phyloP scores from a whole-genome alignment of 768 basidiomycete species.

The Myochromella boudieri region DNA sequence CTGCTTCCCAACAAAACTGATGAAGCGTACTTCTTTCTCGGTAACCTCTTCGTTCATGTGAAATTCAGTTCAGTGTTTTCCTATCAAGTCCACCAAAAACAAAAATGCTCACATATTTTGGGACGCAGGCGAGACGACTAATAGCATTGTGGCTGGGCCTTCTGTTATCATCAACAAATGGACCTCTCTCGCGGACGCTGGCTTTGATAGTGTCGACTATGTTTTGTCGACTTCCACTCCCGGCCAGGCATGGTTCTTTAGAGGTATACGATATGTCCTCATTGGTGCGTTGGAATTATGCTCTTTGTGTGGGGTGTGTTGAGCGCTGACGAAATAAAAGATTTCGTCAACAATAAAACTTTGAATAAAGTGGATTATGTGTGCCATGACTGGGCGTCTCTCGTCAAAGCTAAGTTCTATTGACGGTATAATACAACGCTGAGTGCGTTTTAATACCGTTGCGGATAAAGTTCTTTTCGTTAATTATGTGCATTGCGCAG shows the following conservation, averaged over 20 bases:
- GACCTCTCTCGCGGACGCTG: neutral
- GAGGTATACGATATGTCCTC: neutral
- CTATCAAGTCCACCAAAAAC: neutral
- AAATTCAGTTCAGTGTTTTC: neutral
- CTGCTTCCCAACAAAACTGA: neutral
- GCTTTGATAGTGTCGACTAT: neutral
- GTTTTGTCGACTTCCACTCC: neutral
- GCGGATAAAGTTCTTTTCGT: no score
- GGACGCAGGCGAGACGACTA: neutral
- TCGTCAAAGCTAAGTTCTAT: conserved; percentile 1
- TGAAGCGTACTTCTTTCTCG: conserved; percentile 2
- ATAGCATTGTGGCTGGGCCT: neutral
- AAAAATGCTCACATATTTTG: neutral
- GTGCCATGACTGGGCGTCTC: neutral
- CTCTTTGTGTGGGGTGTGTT: neutral
- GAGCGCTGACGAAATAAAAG: neutral
- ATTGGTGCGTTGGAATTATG: neutral
- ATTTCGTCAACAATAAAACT: neutral
- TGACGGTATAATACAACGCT: no score
- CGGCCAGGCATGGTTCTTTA: conserved; percentile 1
- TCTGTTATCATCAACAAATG: conserved; percentile 2
- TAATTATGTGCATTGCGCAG: no score
- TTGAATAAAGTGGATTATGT: neutral
- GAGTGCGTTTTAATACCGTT: no score
- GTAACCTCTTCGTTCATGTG: neutral